Base-by-base conservation (phyloP, 2,329 filamentous ascomycete genomes). In the Fusarium sp. region DNA sequence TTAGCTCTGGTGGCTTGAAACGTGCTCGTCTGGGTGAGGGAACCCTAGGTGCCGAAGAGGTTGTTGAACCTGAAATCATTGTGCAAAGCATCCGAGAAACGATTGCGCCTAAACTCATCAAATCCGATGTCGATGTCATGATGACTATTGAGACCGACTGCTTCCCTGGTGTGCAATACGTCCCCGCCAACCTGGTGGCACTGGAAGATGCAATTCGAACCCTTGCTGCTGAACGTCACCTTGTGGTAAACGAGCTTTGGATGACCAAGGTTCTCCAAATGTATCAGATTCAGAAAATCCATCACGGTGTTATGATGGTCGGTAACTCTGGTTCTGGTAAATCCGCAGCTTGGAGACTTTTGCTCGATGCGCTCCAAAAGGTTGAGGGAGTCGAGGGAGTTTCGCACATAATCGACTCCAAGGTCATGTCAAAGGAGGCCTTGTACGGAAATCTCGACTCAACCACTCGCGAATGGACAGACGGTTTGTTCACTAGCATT, bases 261-360 rank as follows among this genome's bases (percentile, higher is more conserved):
- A 94, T 98, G 89, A 96, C 93, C 61, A 99, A 99, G 83, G 90
- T 97, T 34, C 86, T 99, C 11, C 96, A 99, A 79, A 88, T 99
- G 4, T 98, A 97, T 79, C 96, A 99, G 80, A 99, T 99, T 68
- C 96, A 98, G 80, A 92, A 91, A 71, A 94, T 99, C 62, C 96
- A 99, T 77, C 96, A 99, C 74, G 96, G 96, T 91, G 96, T 99
- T 28, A 99, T 99, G 97, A 98, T 99, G 96, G 96, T 99, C 12
- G 96, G 96, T 68, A 94, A 93, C 77, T 98, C 97, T 30, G 96
- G 97, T n/a, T 92, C 95, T 47, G 97, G 97, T 78, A 99, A 99
- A 82, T 98, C 96, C 42, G 90, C 92, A 3, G 93, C 96, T 7
- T 99, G 97, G 96, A 94, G 93, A 76, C 89, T 97, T 43, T 86